phyloP scores from a whole-genome alignment of 2,329 filamentous ascomycete species.

The Trematosphaeria pertusa region DNA sequence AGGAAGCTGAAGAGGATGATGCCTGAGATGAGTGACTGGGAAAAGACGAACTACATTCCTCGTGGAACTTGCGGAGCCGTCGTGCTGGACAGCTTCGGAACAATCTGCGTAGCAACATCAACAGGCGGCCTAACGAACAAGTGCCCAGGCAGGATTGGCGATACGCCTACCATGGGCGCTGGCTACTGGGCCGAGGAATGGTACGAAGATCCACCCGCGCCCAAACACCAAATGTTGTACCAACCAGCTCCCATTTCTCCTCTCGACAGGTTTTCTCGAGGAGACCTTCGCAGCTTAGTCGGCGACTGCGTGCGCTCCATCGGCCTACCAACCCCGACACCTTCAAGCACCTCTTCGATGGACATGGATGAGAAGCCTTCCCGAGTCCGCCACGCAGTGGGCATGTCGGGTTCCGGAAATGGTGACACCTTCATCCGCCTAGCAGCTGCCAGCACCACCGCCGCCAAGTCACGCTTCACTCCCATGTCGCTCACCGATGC shows the following conservation, averaged over 20 bases:
- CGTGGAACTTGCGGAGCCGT: slow-evolving; percentile 88
- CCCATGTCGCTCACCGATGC: slow-evolving; percentile 62
- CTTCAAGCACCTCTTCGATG: neutral
- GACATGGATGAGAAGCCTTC: slow-evolving; percentile 6
- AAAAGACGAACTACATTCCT: slow-evolving; percentile 71
- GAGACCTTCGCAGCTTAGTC: slow-evolving; percentile 57
- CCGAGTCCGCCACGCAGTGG: slow-evolving; percentile 54
- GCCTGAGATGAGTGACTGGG: slow-evolving; percentile 57
- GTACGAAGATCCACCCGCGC: slow-evolving; percentile 55
- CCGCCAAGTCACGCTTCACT: slow-evolving; percentile 73
- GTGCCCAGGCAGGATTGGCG: slow-evolving; percentile 81
- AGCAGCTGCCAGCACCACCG: slow-evolving; percentile 73
- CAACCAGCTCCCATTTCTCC: slow-evolving; percentile 20
- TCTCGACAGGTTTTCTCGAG: slow-evolving; percentile 34
- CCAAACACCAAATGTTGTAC: slow-evolving; percentile 28
- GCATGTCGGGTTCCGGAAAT: slow-evolving; percentile 82
- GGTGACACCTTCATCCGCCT: slow-evolving; percentile 84
- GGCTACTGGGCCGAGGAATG: slow-evolving; percentile 93
- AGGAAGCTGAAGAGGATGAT: slow-evolving; percentile 15
- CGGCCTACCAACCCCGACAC: neutral
- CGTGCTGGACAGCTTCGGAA: slow-evolving; percentile 77
- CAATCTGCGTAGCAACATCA: slow-evolving; percentile 71
- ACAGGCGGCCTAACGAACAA: slow-evolving; percentile 89
- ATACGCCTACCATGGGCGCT: slow-evolving; percentile 82
- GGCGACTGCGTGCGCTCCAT: slow-evolving; percentile 58